Conservation (phyloP, 768 basidiomycete genomes). For the Exsudoporus frostii region DNA sequence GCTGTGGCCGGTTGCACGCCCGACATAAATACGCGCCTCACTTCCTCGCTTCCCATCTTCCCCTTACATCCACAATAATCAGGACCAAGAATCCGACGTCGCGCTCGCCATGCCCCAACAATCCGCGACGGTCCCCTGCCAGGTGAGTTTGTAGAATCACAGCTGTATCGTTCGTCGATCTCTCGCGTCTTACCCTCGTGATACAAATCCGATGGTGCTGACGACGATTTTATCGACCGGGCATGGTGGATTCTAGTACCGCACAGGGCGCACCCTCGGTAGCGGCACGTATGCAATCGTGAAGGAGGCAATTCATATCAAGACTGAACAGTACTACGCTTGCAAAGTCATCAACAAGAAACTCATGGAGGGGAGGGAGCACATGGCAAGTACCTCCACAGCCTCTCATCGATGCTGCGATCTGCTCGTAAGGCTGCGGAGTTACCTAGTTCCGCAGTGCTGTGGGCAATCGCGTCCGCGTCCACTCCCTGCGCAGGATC, state of each 20-base stretch:
- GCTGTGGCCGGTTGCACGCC: slow-evolving; percentile 9
- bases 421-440: background rate
- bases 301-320: slow-evolving; percentile 92
- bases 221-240: background rate
- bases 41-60: slow-evolving; percentile 1
- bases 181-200: slow-evolving; percentile 1
- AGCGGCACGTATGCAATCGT: slow-evolving; percentile 95
- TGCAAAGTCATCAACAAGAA: slow-evolving; percentile 99
- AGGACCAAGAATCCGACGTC: slow-evolving; percentile 16
- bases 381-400: slow-evolving; percentile 68
- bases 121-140: slow-evolving; percentile 43
- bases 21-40: slow-evolving; percentile 15
- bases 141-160: slow-evolving; percentile 31
- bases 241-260: slow-evolving; percentile 50
- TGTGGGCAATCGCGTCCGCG: slow-evolving; percentile 1
- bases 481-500: slow-evolving; percentile 1
- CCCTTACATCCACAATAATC: slow-evolving; percentile 1
- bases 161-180: background rate
- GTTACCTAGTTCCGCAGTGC: background rate
- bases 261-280: slow-evolving; percentile 83
- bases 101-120: slow-evolving; percentile 29
- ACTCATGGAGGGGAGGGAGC: slow-evolving; percentile 95
- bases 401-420: slow-evolving; percentile 7
- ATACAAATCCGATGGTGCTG: slow-evolving; percentile 2
- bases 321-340: slow-evolving; percentile 91